These are phyloP conservation scores for Diutina neorugosa DNA, from an alignment of 1,139 yeast species.

Conservation along the genomic window DNA sequence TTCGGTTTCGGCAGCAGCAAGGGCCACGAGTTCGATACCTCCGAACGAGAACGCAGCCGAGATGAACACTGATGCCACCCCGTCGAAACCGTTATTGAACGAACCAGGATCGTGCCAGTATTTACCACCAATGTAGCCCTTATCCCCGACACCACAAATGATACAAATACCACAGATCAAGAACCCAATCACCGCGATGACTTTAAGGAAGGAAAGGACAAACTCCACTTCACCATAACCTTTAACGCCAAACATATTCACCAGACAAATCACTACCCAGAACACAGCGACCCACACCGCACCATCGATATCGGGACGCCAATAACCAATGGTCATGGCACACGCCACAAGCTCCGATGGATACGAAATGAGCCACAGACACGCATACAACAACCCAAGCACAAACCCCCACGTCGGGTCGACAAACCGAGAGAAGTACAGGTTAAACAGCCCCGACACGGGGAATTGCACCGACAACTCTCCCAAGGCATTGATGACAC, in stretches of 20 bases:
- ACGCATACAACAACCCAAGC: conserved; percentile 28
- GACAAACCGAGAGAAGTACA: conserved; percentile 44
- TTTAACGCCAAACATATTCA: conserved; percentile 44
- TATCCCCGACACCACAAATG: conserved; percentile 49
- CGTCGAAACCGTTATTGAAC: conserved; percentile 54
- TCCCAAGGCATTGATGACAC: conserved; percentile 47
- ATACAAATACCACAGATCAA: conserved; percentile 58
- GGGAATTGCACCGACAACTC: conserved; percentile 53
- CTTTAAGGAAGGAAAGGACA: conserved; percentile 44
- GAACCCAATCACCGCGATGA: conserved; percentile 53
- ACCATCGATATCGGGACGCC: conserved; percentile 45
- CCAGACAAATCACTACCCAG: conserved; percentile 40
- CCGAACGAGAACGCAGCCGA: conserved; percentile 78
- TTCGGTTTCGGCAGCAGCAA: conserved; percentile 56
- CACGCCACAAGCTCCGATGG: conserved; percentile 36
- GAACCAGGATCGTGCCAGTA: conserved; percentile 36
- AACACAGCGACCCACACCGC: conserved; percentile 63
- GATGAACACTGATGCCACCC: conserved; percentile 73
- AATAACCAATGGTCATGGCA: conserved; percentile 36
- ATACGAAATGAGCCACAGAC: conserved; percentile 31
- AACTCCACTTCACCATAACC: conserved; percentile 66
- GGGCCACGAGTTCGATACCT: conserved; percentile 52
- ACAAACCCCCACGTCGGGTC: conserved; percentile 55
- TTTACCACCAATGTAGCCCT: conserved; percentile 30
- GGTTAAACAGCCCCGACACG: conserved; percentile 47